Evolutionary conservation across 331 rosid species (phyloP), one percentile per base, ranked within the genome.

Genomic region (Arachis monticola): DNA sequence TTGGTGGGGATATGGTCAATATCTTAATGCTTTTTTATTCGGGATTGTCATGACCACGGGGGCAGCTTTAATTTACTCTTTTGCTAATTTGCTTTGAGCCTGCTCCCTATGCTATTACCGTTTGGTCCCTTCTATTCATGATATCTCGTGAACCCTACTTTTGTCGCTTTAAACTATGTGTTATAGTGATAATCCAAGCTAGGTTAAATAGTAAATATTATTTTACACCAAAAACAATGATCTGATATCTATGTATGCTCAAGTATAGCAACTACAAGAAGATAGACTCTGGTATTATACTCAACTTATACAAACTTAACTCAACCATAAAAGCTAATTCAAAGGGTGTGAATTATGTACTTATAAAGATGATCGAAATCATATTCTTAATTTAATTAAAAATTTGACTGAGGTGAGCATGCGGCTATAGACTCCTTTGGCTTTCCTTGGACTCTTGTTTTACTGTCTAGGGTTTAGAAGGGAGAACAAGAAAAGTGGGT

Each of bases 81-180:
- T 77, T 73, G 79, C 63, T 73, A 77, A 67, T 67, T 77, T 73
- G 79, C 73, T 77, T 82, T 82, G 64, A 53, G 76, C 73, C 56
- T 5, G 22, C 38, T 11, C 46, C 67, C 12, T 42, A 61, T 2
- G 51, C 55, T 31, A 48, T 72, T 81, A 76, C 78, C 78, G 8
- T 64, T 81, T 55, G 61, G 76, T 50, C 67, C 78, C 66, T 53
- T 59, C 60, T 52, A 57, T 58, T 76, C 78, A 70, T 51, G 53
- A 60, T 58, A 11, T 66, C 75, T 76, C 75, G 81, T 76, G 78
- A 77, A 8, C 78, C 78, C 14, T 66, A 27, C 22, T 69, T 69
- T 14, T 67, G 75, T 63, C 53, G 65, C 68, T 63, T 50, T 14
- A 75, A 68, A 55, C 51, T 11, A 11, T 13, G 47, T 55, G 64